Evolutionary conservation across 148 eudicot species (phyloP).

Genomic region (Nepenthes mirabilis): DNA sequence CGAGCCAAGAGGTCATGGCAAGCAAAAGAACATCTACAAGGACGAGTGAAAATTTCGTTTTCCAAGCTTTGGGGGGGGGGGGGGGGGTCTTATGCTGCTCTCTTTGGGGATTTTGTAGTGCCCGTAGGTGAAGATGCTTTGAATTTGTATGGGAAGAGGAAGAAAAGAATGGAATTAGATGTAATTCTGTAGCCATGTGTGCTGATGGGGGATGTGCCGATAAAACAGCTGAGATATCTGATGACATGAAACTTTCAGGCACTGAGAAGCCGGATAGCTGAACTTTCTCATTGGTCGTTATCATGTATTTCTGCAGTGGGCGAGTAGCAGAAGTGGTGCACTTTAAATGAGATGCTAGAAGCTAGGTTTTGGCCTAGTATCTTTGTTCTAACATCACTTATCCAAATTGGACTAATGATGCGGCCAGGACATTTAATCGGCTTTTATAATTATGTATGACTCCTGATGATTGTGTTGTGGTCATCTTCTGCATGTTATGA

Average conservation of each 20-base stretch:
- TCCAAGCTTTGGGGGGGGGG: slow-evolving; percentile 42
- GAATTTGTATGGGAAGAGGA: slow-evolving; percentile 56
- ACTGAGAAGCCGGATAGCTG: slow-evolving; percentile 63
- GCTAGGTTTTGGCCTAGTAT: slow-evolving; percentile 72
- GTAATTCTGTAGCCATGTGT: slow-evolving; percentile 56
- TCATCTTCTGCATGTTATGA: too few relatives aligned
- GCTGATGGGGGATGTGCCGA: slow-evolving; percentile 67
- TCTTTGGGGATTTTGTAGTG: slow-evolving; percentile 64
- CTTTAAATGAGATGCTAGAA: slow-evolving; percentile 53
- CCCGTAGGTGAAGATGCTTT: slow-evolving; percentile 68
- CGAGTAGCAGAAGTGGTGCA: slow-evolving; percentile 62
- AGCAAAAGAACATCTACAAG: slow-evolving; percentile 46
- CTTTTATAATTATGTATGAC: slow-evolving; percentile 43
- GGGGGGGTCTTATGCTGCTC: slow-evolving; percentile 74
- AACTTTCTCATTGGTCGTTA: slow-evolving; percentile 70
- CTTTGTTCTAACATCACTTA: slow-evolving; percentile 60
- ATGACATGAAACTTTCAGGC: slow-evolving; percentile 53
- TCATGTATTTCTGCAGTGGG: slow-evolving; percentile 56
- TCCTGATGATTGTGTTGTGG: slow-evolving; percentile 47
- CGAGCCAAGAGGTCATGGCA: slow-evolving; percentile 92
- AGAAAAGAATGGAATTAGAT: slow-evolving; percentile 49
- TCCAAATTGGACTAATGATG: slow-evolving; percentile 64
- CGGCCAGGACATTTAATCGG: slow-evolving; percentile 54
- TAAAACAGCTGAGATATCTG: slow-evolving; percentile 56
- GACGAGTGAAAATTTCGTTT: slow-evolving; percentile 41